Evolutionary conservation across 2,329 filamentous ascomycete genomes (phyloP), one percentile per base, ranked within the genome.

Genomic region (Colletotrichum camelliae): DNA sequence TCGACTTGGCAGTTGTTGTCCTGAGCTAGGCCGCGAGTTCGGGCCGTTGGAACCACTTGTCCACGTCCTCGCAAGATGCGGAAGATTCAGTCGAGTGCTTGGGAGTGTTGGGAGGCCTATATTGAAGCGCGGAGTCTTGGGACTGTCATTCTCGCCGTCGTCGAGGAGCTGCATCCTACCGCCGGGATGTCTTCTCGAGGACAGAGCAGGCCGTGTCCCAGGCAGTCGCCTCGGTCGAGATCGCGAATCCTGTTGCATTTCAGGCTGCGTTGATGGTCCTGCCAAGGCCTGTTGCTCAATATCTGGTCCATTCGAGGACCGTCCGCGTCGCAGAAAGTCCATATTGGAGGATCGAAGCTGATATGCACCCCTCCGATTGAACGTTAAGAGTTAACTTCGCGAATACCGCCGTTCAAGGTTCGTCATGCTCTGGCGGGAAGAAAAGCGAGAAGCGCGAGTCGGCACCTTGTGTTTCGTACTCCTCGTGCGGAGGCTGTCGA

Each of bases 61-160:
- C 82, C 85, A 84, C 2, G 84, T 84, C 72, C 85, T 83, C 69
- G 80, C 81, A 16, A 88, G 81, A 67, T 85, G 83, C 2, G 87
- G 86, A 31, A 89, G 80, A 70, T 85, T 81, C 31, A 88, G 78
- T 66, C 85, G 82, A 31, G 85, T 86, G 35, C 84, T 85, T 13
- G 87, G 84, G 29, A 88, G 78, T 35, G 81, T 80, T n/a, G 84
- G 82, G 70, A 85, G 79, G 5, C 82, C 82, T 5, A 87, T 79
- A 21, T 82, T 80, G 65, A 87, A 85, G 4, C 83, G 82, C 4
- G 88, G 87, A 2, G 87, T 86, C 79, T 91, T 91, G 39, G 88
- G 88, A 24, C 85, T 88, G 62, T 87, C 84, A 21, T 80, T 75
- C 31, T 82, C 83, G 27, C 81, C 77, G 18, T 77, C 77, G 7